These are phyloP conservation scores for Naganishia albida DNA, from an alignment of 1,284 basidiomycete species.

Conservation along the genomic window DNA sequence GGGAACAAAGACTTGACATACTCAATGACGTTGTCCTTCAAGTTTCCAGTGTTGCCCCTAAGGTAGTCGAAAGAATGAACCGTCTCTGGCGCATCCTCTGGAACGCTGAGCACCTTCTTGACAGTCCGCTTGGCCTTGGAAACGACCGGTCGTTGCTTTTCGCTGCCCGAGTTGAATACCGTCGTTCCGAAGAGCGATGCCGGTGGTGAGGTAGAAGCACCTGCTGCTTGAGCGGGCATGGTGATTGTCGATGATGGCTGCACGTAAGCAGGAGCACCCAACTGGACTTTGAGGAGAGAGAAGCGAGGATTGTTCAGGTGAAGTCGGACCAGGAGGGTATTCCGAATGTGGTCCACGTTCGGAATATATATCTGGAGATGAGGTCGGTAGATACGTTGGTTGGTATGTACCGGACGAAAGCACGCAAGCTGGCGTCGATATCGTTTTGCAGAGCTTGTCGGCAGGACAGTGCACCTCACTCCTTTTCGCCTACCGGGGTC, in stretches of 20 bases:
- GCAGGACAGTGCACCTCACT: neutral
- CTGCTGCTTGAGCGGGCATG: conserved; percentile 26
- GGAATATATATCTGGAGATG: conserved; percentile 2
- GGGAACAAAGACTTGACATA: conserved; percentile 77
- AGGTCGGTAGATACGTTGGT: neutral
- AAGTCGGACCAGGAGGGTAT: conserved; percentile 2
- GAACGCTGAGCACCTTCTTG: conserved; percentile 44
- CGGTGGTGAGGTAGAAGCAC: conserved; percentile 19
- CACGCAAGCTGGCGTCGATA: conserved; percentile 12
- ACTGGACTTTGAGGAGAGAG: neutral
- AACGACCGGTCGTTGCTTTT: neutral
- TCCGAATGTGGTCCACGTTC: conserved; percentile 10
- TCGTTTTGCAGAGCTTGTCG: neutral
- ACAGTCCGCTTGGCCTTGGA: conserved; percentile 31
- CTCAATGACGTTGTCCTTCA: conserved; percentile 56
- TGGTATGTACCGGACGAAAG: neutral
- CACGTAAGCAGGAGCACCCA: neutral
- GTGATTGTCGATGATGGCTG: conserved; percentile 4
- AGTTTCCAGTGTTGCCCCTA: conserved; percentile 28
- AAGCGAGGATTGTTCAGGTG: neutral
- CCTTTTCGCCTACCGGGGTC: neutral
- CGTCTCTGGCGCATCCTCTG: conserved; percentile 44
- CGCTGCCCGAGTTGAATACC: conserved; percentile 12
- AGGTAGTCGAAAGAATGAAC: conserved; percentile 37
- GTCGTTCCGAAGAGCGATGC: conserved; percentile 23